A percentile compares a stretch with the other conserved stretches of the same genome.
These are phyloP conservation scores for Aspergillus sparsus DNA, from an alignment of 495 filamentous ascomycete species.

Conservation along the genomic window DNA sequence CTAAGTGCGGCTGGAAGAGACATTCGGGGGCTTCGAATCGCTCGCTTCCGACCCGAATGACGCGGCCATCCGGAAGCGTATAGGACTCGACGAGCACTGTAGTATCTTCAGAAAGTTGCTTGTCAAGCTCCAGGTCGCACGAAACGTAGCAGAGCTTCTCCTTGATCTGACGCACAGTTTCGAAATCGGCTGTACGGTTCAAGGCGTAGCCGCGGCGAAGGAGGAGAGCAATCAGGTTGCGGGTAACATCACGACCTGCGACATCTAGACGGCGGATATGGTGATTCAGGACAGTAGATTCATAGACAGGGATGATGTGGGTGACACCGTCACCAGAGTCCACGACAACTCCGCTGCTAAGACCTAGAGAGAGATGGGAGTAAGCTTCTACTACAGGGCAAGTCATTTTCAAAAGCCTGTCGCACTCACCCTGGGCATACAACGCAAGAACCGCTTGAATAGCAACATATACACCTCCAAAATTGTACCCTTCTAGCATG, in stretches of 20 bases:
- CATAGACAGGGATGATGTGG: slow-evolving; percentile 97
- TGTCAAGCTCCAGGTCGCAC: slow-evolving; percentile 95
- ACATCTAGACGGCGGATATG: slow-evolving; percentile 92
- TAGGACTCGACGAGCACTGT: slow-evolving; percentile 97
- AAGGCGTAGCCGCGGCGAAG: slow-evolving; percentile 94
- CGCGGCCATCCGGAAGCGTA: slow-evolving; percentile 92
- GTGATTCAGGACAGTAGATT: slow-evolving; percentile 95
- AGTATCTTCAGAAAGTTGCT: slow-evolving; percentile 93
- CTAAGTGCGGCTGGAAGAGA: slow-evolving; percentile 97
- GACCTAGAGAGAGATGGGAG: slow-evolving; percentile 53
- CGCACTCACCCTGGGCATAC: slow-evolving; percentile 82
- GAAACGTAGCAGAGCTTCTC: slow-evolving; percentile 99
- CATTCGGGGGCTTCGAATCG: slow-evolving; percentile 98
- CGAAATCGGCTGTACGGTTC: slow-evolving; percentile 98
- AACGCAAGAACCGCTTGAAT: slow-evolving; percentile 97
- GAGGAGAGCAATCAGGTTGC: slow-evolving; percentile 93
- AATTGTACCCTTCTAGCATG: slow-evolving; percentile 96
- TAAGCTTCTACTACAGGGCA: neutral
- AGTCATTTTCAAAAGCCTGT: neutral
- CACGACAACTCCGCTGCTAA: slow-evolving; percentile 93
- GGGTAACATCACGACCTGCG: slow-evolving; percentile 93
- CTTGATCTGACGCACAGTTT: slow-evolving; percentile 98
- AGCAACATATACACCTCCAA: slow-evolving; percentile 96
- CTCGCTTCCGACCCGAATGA: slow-evolving; percentile 93
- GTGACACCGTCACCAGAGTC: slow-evolving; percentile 98